Evolutionary conservation across 805 yeast species (phyloP), one percentile per base, ranked within the genome.

Genomic region (Lipomyces yamanashiensis): DNA sequence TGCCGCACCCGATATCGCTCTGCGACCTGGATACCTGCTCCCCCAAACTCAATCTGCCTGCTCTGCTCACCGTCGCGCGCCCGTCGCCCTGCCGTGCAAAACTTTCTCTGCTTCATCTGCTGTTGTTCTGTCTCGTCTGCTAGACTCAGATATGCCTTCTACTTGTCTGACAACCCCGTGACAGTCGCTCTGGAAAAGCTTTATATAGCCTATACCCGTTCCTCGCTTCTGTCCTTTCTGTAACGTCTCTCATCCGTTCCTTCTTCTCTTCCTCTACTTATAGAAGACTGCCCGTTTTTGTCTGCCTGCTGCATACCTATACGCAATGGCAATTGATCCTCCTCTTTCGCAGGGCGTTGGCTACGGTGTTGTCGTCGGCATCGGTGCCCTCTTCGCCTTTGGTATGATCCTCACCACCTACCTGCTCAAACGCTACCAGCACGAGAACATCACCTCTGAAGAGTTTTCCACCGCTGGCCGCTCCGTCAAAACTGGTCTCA

Each of bases 401-500:
- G 68, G 70, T 19, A 73, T 73, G 73, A 73, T 81, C 21, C 62
- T 74, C 40, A 61, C 69, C 44, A 71, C 75, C 28, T 48, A 54
- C 52, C 33, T 72, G 34, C 70, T 72, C 51, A 66, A 66, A 69
- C 81, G 97, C 53, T 92, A 92, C 75, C 92, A 90, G 73, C 84
- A 85, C 71, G 97, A 92, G 76, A 82, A 89, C 61, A 87, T 91
- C 76, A 90, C 96, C 7, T 92, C 97, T 3, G 98, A 92, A 77
- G 97, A 92, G 74, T 92, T 92, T 71, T 85, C 96, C 2, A 92
- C 97, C 5, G 97, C 97, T 41, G 97, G 97, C 68, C 84, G 97
- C 74, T 81, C 90, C 2, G 96, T 92, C 48, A 89, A 88, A 71
- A 86, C 93, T 0, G 95, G 95, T 54, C 80, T 92, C 69, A 87